A percentile compares a stretch with the other conserved stretches of the same genome.
Evolutionary conservation across 1,139 yeast species (phyloP).

Genomic region (Blastobotrys serpentis): DNA sequence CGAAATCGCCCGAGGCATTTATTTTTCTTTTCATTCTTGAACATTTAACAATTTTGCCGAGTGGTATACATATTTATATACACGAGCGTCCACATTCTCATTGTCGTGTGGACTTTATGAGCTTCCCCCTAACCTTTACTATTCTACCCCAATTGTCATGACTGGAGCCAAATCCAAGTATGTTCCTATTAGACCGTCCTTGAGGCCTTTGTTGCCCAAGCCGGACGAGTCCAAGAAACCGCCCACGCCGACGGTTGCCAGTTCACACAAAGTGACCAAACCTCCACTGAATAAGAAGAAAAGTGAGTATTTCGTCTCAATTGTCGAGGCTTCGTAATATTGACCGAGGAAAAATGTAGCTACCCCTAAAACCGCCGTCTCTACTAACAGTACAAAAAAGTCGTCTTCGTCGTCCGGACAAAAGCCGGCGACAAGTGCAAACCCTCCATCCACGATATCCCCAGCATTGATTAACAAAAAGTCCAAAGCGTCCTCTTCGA

Average conservation of each 20-base stretch:
- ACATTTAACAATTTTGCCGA: conserved; percentile 1
- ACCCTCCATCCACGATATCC: conserved; percentile 1
- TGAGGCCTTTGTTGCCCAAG: conserved; percentile 40
- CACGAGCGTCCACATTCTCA: not conserved
- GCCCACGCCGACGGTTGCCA: not conserved
- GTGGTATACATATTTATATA: not conserved
- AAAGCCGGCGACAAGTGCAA: not conserved
- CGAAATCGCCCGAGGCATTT: conserved; percentile 5
- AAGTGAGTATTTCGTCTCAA: not conserved
- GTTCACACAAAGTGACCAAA: not conserved
- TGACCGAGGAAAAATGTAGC: too few species aligned
- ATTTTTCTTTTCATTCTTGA: conserved; percentile 1
- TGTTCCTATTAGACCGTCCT: conserved; percentile 40
- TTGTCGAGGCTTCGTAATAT: too few species aligned
- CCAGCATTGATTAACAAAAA: conserved; percentile 7
- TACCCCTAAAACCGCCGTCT: not conserved
- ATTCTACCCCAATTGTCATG: conserved; percentile 4
- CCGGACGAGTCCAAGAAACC: conserved; percentile 23
- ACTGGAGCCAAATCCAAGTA: conserved; percentile 20
- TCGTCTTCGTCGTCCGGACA: conserved; percentile 5
- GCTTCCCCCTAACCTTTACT: not conserved
- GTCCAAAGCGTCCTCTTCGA: not conserved
- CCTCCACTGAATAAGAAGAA: conserved; percentile 1
- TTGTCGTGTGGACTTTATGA: not conserved
- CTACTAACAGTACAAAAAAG: conserved; percentile 1